A percentile compares a stretch with the other conserved stretches of the same genome.
These are phyloP conservation scores for Stereum hirsutum DNA, from an alignment of 1,284 basidiomycete species.

Conservation along the genomic window DNA sequence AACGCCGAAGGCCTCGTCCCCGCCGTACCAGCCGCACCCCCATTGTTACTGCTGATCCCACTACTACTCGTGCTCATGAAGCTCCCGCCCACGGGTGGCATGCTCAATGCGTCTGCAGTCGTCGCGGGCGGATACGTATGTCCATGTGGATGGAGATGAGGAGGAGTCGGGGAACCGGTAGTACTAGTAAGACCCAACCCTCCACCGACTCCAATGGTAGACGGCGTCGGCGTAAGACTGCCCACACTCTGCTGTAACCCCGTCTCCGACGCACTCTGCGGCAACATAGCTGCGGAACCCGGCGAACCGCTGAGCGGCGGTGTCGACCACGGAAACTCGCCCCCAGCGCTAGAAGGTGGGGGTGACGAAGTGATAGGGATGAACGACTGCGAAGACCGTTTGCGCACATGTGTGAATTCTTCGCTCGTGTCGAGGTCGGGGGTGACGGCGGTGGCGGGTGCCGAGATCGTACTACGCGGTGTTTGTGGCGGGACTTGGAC, in stretches of 20 bases:
- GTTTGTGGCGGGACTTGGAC: no score
- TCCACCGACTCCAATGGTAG: no score
- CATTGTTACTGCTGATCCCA: no score
- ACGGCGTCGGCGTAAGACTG: slow-evolving; percentile 15
- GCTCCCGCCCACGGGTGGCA: slow-evolving; percentile 21
- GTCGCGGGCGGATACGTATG: slow-evolving; percentile 78
- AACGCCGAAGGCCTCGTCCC: slow-evolving; percentile 15
- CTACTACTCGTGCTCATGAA: no score
- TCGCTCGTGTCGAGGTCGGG: slow-evolving; percentile 33
- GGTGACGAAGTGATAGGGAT: slow-evolving; percentile 44
- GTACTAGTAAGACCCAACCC: no score
- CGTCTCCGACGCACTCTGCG: neutral
- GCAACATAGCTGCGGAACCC: neutral
- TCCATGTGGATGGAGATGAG: no score
- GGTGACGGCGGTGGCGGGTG: slow-evolving; percentile 20
- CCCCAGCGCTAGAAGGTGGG: slow-evolving; percentile 5
- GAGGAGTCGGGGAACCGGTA: no score
- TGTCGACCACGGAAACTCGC: slow-evolving; percentile 6
- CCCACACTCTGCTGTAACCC: slow-evolving; percentile 9
- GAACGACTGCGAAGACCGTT: slow-evolving; percentile 44
- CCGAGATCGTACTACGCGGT: no score
- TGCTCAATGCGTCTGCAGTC: slow-evolving; percentile 30
- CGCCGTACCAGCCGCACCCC: no score
- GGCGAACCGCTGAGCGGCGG: slow-evolving; percentile 19
- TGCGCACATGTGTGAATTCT: slow-evolving; percentile 63